A percentile compares a stretch with the other conserved stretches of the same genome.
Evolutionary conservation across 495 filamentous ascomycete species (phyloP).

Genomic region (Xylaria acuta): DNA sequence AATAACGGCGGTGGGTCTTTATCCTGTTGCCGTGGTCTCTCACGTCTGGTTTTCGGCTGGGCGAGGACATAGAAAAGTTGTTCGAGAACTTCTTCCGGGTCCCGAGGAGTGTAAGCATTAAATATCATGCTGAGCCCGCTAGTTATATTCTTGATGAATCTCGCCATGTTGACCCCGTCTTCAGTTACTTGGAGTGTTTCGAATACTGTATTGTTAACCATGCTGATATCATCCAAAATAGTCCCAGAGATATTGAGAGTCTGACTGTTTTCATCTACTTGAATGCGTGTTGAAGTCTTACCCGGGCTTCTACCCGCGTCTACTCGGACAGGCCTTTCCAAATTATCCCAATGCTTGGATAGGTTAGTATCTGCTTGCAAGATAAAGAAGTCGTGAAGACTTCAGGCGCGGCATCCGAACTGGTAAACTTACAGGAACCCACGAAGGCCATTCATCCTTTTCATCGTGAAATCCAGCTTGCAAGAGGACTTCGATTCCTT

Average conservation of each 20-base stretch:
- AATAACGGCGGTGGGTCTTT: too few relatives aligned
- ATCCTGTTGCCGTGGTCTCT: too few relatives aligned
- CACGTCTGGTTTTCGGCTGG: too few relatives aligned
- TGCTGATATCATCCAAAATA: conserved; percentile 1
- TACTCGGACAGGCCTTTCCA: not conserved
- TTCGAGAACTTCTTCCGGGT: too few relatives aligned
- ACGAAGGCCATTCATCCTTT: conserved; percentile 6
- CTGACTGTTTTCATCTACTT: not conserved
- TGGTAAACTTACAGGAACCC: conserved; percentile 8
- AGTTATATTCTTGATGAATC: not conserved
- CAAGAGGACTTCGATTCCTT: not conserved
- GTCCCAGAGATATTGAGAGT: not conserved
- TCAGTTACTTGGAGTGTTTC: conserved; percentile 6
- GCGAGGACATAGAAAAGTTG: too few relatives aligned
- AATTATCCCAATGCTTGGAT: conserved; percentile 13
- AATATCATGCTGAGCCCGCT: not conserved
- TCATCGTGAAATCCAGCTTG: conserved; percentile 11
- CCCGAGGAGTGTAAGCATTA: too few relatives aligned
- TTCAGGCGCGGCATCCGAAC: not conserved
- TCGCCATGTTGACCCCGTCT: not conserved
- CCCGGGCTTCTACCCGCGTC: not conserved
- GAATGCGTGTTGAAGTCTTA: not conserved
- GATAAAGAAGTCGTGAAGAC: too few relatives aligned
- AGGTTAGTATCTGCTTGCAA: not conserved
- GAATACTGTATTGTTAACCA: not conserved